Evolutionary conservation across 108 stramenopile genomes (phyloP).

Genomic region (Cylindrotheca closterium): DNA sequence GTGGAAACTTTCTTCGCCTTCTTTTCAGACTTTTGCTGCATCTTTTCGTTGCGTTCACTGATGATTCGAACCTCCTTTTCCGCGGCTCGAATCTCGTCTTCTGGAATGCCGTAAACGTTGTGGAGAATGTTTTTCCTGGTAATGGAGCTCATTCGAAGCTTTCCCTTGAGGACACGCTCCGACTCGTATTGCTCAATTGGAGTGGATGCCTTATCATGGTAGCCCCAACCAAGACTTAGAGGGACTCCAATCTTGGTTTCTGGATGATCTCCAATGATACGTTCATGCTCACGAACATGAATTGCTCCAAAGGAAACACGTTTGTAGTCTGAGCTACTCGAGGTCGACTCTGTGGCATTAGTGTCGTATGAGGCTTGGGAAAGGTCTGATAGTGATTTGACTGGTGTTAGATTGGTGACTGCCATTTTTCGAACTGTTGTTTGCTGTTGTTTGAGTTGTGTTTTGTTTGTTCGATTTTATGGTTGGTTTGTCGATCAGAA

Average conservation of each 20-base stretch:
- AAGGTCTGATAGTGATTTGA: slow-evolving; percentile 15
- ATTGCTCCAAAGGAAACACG: slow-evolving; percentile 36
- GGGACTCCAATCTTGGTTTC: slow-evolving; percentile 56
- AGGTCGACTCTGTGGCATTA: slow-evolving; percentile 10
- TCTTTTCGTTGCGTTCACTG: slow-evolving; percentile 9
- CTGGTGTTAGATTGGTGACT: not conserved
- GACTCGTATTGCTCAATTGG: slow-evolving; percentile 52
- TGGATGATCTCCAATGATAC: slow-evolving; percentile 59
- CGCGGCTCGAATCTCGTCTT: slow-evolving; percentile 38
- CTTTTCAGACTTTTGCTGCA: not conserved
- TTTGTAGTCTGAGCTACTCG: not conserved
- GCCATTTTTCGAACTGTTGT: no score
- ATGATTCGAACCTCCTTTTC: slow-evolving; percentile 44
- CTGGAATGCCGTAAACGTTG: slow-evolving; percentile 36
- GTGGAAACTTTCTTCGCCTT: not conserved
- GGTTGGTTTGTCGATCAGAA: no score
- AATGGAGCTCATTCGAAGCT: slow-evolving; percentile 29
- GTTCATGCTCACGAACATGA: slow-evolving; percentile 47
- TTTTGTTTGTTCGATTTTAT: no score
- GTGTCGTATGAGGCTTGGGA: slow-evolving; percentile 14
- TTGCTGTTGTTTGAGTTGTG: not conserved
- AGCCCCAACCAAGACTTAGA: slow-evolving; percentile 56
- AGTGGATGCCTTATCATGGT: slow-evolving; percentile 25
- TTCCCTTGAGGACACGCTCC: slow-evolving; percentile 29
- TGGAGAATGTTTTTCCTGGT: slow-evolving; percentile 50